Base-by-base conservation (phyloP, 2,329 filamentous ascomycete species). In the Alternaria arbusti region DNA sequence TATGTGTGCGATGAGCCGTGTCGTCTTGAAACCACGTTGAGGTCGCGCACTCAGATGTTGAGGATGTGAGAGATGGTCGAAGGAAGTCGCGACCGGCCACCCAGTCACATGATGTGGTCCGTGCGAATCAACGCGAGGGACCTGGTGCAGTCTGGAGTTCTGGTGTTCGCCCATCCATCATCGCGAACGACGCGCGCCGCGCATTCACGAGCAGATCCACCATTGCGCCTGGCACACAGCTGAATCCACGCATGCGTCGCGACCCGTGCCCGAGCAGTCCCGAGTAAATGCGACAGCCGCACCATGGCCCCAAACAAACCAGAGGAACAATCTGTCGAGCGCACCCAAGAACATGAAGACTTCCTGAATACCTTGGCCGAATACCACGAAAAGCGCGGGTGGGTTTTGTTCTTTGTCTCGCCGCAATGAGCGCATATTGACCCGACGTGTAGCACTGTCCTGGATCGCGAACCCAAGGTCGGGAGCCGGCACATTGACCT, bases 401-500 rank as follows among this genome's bases (percentile, higher is more conserved):
- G 71, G 32, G 83, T 79, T 17, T 55, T 64, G 13, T 40, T 43
- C 51, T 59, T 64, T 65, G 51, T 64, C 50, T 50, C 65, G 46
- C 57, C 47, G 65, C 69, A 72, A 70, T 74, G 59, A 60, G 65
- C 63, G 63, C 57, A 65, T 69, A 60, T 70, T 71, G 73, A 71
- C 58, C 58, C 64, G 58, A 66, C 67, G 64, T 69, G 62, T 73
- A 87, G 86, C 58, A 96, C 92, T 8, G 82, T 85, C 61, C 89
- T 97, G 70, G 93, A 96, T 65, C 86, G 90, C 28, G 91, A 94
- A 78, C 93, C 93, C 55, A 94, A 92, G 81, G 89, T 96, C 71
- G 93, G 92, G 64, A 86, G 87, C 70, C 89, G 89, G 64, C 89
- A 91, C 68, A 86, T 97, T 65, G 91, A 97, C 74, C 85, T 97